These are phyloP conservation scores for Didymosphaeria variabile DNA, from an alignment of 2,329 filamentous ascomycete species.

Conservation along the genomic window DNA sequence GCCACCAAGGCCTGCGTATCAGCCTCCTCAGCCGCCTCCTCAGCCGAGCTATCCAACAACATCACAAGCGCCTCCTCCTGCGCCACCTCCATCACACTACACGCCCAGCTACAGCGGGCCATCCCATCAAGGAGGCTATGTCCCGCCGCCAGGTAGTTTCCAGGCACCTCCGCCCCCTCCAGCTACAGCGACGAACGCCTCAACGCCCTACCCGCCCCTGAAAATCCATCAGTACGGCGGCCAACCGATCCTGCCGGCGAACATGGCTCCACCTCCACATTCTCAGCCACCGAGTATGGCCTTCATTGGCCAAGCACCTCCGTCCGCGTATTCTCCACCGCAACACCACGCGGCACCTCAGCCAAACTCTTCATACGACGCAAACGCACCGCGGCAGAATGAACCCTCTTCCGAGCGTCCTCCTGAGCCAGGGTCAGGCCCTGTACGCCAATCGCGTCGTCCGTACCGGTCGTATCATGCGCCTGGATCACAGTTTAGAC, in stretches of 20 bases:
- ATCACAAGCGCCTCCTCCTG: conserved; percentile 24
- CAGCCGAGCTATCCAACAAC: conserved; percentile 30
- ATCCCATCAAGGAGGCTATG: conserved; percentile 40
- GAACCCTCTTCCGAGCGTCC: conserved; percentile 28
- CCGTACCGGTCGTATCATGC: conserved; percentile 45
- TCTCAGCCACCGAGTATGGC: conserved; percentile 25
- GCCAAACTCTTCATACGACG: conserved; percentile 28
- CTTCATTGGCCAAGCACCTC: conserved; percentile 24
- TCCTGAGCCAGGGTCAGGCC: conserved; percentile 30
- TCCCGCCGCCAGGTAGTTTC: conserved; percentile 45
- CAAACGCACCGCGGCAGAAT: conserved; percentile 17
- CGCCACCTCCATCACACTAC: conserved; percentile 50
- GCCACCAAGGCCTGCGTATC: conserved; percentile 33
- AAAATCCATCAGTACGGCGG: conserved; percentile 53
- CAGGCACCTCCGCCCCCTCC: conserved; percentile 43
- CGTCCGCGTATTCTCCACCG: conserved; percentile 32
- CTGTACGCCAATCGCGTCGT: conserved; percentile 30
- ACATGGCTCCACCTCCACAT: conserved; percentile 41
- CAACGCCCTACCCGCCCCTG: conserved; percentile 39
- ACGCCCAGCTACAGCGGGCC: conserved; percentile 47
- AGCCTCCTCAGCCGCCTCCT: conserved; percentile 19
- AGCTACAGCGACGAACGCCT: conserved; percentile 9
- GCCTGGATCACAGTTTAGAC: conserved; percentile 45
- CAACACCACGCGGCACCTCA: conserved; percentile 28
- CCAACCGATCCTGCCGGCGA: conserved; percentile 51